A percentile compares a stretch with the other conserved stretches of the same genome.
These are phyloP conservation scores for Termitomyces sp. DNA, from an alignment of 768 basidiomycete species.

Conservation along the genomic window DNA sequence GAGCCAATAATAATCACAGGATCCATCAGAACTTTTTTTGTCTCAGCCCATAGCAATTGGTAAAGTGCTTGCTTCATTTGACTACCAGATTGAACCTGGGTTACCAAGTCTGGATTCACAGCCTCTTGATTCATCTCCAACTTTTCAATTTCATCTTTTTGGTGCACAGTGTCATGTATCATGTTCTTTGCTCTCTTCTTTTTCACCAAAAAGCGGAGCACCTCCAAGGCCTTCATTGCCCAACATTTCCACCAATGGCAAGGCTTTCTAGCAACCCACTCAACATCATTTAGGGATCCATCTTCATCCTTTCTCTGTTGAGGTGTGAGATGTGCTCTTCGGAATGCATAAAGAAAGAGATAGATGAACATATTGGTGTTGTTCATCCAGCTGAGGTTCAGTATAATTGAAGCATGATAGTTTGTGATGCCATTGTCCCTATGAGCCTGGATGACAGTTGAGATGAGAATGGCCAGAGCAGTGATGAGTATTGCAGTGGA, in stretches of 20 bases:
- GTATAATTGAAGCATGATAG: background rate
- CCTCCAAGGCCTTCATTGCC: background rate
- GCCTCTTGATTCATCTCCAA: no score
- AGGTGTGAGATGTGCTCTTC: background rate
- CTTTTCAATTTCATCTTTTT: no score
- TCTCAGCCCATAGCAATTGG: background rate
- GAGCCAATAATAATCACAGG: background rate
- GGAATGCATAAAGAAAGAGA: background rate
- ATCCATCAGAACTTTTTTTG: background rate
- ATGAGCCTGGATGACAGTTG: constrained; percentile 17
- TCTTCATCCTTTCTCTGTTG: background rate
- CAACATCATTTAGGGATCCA: background rate
- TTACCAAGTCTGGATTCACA: background rate
- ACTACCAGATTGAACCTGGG: background rate
- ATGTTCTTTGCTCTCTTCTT: background rate
- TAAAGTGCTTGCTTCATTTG: background rate
- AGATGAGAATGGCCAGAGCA: constrained; percentile 19
- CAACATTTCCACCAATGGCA: background rate
- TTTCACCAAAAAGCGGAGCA: background rate
- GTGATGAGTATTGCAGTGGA: background rate
- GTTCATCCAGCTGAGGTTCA: constrained; percentile 10
- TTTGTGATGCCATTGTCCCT: background rate
- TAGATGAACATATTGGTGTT: constrained; percentile 1
- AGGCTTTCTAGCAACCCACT: background rate
- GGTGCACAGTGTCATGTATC: background rate